Evolutionary conservation across 1,284 basidiomycete species (phyloP).

Genomic region (Athelia psychrophila): DNA sequence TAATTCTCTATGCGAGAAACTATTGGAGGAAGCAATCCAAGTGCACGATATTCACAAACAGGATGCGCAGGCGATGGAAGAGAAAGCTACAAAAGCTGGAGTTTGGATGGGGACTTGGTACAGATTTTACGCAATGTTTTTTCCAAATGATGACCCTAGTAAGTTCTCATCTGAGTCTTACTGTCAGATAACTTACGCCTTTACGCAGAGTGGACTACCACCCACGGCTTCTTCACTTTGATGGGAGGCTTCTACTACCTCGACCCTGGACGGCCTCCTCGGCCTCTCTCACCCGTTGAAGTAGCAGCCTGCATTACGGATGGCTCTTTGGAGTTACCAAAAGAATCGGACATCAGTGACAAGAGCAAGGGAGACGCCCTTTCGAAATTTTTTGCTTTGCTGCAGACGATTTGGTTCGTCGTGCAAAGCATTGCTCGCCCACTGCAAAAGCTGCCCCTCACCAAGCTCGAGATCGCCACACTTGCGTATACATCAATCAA

Average conservation of each 20-base stretch:
- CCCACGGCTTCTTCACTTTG: constrained; percentile 5
- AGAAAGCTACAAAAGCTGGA: background rate
- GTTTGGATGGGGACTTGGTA: too few relatives aligned
- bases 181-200: background rate
- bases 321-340: background rate
- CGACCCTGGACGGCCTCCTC: background rate
- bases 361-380: background rate
- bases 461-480: constrained; percentile 9
- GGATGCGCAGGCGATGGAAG: background rate
- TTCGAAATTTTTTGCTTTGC: background rate
- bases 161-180: background rate
- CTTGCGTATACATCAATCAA: constrained; percentile 4
- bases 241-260: constrained; percentile 6
- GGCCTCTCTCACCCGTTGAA: background rate
- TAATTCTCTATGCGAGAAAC: background rate
- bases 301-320: constrained; percentile 2
- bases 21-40: background rate
- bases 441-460: constrained; percentile 2
- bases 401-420: constrained; percentile 9
- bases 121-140: background rate
- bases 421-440: constrained; percentile 9
- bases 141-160: background rate
- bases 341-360: background rate
- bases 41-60: background rate
- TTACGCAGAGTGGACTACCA: constrained; percentile 3